phyloP scores from a whole-genome alignment of 164 flowering plant species.

The Kingdonia uniflora region DNA sequence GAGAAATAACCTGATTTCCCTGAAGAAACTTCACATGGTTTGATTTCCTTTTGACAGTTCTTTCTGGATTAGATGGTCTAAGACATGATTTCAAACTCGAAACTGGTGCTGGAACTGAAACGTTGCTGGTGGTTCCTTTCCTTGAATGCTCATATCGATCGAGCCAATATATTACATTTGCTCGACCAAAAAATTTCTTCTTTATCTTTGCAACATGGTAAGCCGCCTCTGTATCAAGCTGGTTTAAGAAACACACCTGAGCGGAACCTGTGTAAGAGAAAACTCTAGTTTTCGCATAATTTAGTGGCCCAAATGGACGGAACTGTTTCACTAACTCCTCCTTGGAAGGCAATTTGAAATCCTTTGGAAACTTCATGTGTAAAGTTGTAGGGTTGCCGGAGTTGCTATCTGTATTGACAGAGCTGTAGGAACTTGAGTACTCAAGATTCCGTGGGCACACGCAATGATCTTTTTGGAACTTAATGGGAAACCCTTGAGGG shows the following conservation, averaged over 20 bases:
- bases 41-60: constrained; percentile 1
- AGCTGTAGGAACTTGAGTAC: constrained; percentile 7
- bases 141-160: constrained; percentile 10
- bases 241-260: constrained; percentile 16
- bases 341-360: constrained; percentile 20
- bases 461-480: not conserved
- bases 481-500: constrained; percentile 2
- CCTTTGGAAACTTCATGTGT: constrained; percentile 28
- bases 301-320: constrained; percentile 19
- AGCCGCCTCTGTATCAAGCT: constrained; percentile 22
- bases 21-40: constrained; percentile 11
- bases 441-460: not conserved
- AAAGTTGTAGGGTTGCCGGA: constrained; percentile 7
- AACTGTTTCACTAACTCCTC: constrained; percentile 18
- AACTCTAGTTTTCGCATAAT: constrained; percentile 13
- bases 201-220: constrained; percentile 16
- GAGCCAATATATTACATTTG: constrained; percentile 23
- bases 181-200: constrained; percentile 10
- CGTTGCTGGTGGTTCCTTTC: not conserved
- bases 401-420: not conserved
- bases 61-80: not conserved
- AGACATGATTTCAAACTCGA: constrained; percentile 18
- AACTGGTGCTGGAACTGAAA: not conserved
- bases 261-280: constrained; percentile 20
- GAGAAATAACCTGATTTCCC: not conserved